Evolutionary conservation across 1,284 basidiomycete genomes (phyloP).

Genomic region (Tilletia caries): DNA sequence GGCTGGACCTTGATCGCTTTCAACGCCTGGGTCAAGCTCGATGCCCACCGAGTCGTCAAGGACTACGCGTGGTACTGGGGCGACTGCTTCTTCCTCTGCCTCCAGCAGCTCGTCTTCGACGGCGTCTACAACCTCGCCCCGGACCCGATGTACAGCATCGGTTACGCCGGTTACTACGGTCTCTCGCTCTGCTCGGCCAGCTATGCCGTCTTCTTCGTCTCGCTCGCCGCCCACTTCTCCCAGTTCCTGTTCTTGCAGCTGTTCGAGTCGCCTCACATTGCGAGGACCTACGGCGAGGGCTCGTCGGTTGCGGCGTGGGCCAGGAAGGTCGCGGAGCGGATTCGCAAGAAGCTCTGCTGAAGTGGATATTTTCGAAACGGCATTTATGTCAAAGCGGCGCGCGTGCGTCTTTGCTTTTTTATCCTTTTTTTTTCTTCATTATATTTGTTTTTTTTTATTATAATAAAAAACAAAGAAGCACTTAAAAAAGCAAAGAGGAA

Average conservation of each 20-base stretch:
- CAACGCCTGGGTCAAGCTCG: conserved; percentile 97
- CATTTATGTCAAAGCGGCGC: no score
- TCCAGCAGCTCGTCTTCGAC: conserved; percentile 82
- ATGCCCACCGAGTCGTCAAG: conserved; percentile 93
- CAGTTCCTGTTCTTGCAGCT: conserved; percentile 95
- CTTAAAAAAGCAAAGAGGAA: no score
- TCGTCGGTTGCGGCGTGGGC: conserved; percentile 14
- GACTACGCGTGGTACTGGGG: conserved; percentile 84
- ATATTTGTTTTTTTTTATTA: no score
- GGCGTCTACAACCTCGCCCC: conserved; percentile 90
- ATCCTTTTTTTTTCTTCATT: no score
- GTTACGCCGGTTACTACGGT: conserved; percentile 71
- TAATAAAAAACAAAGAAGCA: no score
- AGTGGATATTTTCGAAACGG: no score
- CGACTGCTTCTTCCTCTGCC: conserved; percentile 81
- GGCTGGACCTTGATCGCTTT: conserved; percentile 83
- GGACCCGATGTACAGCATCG: conserved; percentile 92
- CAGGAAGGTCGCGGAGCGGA: neutral
- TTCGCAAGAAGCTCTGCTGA: conserved; percentile 4
- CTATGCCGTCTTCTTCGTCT: conserved; percentile 87
- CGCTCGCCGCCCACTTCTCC: conserved; percentile 83
- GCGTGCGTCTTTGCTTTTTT: no score
- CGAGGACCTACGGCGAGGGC: conserved; percentile 24
- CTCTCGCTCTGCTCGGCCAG: conserved; percentile 82
- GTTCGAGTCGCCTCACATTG: conserved; percentile 90